Evolutionary conservation across 2,329 filamentous ascomycete species (phyloP).

Genomic region (Pseudodiploospora longispora): DNA sequence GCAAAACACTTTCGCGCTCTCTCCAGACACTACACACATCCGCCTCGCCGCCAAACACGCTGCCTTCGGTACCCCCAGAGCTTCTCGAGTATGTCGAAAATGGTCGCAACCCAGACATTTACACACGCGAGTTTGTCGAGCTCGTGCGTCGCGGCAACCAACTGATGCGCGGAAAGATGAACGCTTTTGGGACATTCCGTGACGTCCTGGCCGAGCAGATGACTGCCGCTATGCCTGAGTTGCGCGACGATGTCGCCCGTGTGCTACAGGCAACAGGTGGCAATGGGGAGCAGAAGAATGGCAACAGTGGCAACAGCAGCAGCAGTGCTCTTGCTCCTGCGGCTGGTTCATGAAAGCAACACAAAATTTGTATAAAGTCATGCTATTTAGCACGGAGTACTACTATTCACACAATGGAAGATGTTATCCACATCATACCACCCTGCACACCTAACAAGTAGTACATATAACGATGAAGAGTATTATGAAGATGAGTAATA

Average conservation of each 20-base stretch:
- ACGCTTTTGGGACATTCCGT: conserved; percentile 52
- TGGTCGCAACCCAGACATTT: conserved; percentile 65
- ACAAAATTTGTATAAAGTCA: not conserved
- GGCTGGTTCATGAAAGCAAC: not conserved
- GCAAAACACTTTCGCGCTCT: conserved; percentile 31
- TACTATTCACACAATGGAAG: too few relatives aligned
- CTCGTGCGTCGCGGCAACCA: conserved; percentile 58
- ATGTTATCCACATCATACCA: too few relatives aligned
- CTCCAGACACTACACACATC: conserved; percentile 32
- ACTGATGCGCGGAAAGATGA: conserved; percentile 56
- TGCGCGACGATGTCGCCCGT: conserved; percentile 42
- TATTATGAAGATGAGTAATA: not conserved
- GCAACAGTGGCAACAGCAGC: too few relatives aligned
- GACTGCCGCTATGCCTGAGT: conserved; percentile 49
- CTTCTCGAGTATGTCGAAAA: conserved; percentile 62
- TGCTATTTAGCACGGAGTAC: not conserved
- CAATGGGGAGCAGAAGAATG: not conserved
- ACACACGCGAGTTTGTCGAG: conserved; percentile 67
- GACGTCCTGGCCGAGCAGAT: conserved; percentile 56
- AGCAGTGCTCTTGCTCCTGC: not conserved
- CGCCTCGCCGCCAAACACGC: conserved; percentile 30
- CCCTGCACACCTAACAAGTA: not conserved
- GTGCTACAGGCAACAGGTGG: conserved; percentile 42
- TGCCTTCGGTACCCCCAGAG: conserved; percentile 52
- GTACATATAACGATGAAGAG: not conserved